phyloP scores from a whole-genome alignment of 257 asterid species.

The Solanum boliviense region DNA sequence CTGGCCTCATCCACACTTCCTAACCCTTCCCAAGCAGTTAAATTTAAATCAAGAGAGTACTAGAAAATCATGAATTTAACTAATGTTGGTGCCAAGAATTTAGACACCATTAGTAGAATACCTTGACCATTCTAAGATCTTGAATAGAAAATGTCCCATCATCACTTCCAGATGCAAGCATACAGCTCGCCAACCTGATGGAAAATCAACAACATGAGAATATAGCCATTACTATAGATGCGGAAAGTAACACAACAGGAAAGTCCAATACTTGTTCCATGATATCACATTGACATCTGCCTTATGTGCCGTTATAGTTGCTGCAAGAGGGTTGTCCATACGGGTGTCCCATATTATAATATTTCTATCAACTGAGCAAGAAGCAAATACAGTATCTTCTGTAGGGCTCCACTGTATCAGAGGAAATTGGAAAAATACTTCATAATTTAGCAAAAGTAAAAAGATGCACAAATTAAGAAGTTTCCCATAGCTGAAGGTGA shows the following conservation, averaged over 20 bases:
- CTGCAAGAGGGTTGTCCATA: constrained; percentile 67
- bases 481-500: neutral
- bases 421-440: neutral
- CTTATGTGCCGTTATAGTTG: constrained; percentile 61
- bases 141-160: constrained; percentile 88
- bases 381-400: constrained; percentile 69
- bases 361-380: constrained; percentile 82
- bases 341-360: constrained; percentile 90
- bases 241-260: neutral
- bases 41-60: neutral
- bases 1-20: neutral
- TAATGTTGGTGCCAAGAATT: neutral
- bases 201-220: constrained; percentile 6
- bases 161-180: constrained; percentile 95
- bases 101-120: constrained; percentile 1
- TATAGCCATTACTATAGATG: neutral
- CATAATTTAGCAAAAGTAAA: neutral
- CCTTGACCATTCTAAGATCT: constrained; percentile 86
- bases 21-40: neutral
- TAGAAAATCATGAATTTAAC: neutral
- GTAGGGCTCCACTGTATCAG: constrained; percentile 89
- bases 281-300: constrained; percentile 96
- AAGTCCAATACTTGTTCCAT: constrained; percentile 72
- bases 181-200: constrained; percentile 71
- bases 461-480: neutral